These are phyloP conservation scores for Sutorius eximius DNA, from an alignment of 1,284 basidiomycete genomes.

Conservation along the genomic window DNA sequence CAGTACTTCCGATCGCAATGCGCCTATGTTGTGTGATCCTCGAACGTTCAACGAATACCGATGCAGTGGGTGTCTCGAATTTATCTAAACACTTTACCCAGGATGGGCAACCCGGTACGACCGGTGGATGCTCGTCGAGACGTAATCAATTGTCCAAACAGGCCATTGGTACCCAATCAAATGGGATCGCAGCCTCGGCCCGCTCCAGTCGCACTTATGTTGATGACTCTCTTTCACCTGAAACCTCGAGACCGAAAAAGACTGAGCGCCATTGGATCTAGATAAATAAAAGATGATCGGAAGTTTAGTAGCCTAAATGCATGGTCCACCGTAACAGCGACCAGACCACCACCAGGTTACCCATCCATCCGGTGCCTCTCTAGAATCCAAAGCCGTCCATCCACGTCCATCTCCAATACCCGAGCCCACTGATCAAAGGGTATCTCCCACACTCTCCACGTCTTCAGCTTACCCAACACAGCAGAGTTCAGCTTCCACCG, in stretches of 20 bases:
- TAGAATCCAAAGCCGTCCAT: conserved; percentile 55
- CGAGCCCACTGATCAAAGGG: conserved; percentile 22
- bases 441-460: conserved; percentile 29
- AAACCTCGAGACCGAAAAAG: too few species aligned
- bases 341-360: background rate
- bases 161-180: too few species aligned
- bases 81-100: too few species aligned
- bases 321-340: background rate
- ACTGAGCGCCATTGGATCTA: too few species aligned
- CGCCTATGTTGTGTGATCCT: too few species aligned
- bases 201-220: background rate
- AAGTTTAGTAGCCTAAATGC: background rate
- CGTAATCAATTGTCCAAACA: too few species aligned
- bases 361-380: conserved; percentile 24
- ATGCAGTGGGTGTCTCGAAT: too few species aligned
- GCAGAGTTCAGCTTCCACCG: conserved; percentile 42
- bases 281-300: background rate
- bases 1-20: too few species aligned
- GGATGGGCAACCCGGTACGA: too few species aligned
- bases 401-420: conserved; percentile 43
- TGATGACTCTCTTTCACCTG: background rate
- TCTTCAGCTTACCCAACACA: conserved; percentile 17
- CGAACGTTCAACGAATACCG: too few species aligned
- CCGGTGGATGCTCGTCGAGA: too few species aligned
- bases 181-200: too few species aligned